Evolutionary conservation across 805 yeast species (phyloP).

Genomic region (Huiozyma sinensis): DNA sequence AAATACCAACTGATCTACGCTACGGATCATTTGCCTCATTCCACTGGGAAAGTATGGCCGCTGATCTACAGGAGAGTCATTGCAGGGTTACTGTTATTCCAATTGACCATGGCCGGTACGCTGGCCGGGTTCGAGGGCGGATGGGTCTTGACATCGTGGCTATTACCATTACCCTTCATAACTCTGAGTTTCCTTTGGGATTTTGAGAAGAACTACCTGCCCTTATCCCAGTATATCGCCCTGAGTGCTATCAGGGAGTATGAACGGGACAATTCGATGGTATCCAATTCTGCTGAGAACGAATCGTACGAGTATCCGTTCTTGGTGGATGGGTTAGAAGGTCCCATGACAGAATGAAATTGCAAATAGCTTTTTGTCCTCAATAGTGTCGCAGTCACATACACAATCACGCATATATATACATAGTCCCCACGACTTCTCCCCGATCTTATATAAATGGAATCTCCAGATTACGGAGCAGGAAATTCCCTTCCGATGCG

Average conservation of each 20-base stretch:
- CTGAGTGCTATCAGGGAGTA: constrained; percentile 60
- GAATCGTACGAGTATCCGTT: constrained; percentile 70
- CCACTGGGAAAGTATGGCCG: constrained; percentile 96
- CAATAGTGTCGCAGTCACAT: not conserved
- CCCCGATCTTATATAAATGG: not conserved
- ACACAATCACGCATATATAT: not conserved
- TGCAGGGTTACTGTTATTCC: constrained; percentile 73
- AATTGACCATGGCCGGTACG: constrained; percentile 87
- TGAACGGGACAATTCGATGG: constrained; percentile 24
- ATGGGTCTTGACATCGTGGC: constrained; percentile 55
- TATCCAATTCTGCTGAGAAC: constrained; percentile 17
- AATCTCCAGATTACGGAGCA: not conserved
- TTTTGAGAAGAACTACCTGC: constrained; percentile 71
- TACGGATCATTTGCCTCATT: constrained; percentile 90
- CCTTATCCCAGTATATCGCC: constrained; percentile 78
- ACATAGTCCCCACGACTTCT: not conserved
- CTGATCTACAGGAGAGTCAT: constrained; percentile 72
- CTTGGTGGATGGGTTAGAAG: constrained; percentile 59
- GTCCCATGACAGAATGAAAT: constrained; percentile 59
- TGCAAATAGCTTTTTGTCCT: not conserved
- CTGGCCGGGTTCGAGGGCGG: constrained; percentile 71
- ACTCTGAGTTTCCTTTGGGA: constrained; percentile 63
- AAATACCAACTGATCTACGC: constrained; percentile 86
- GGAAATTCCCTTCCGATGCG: not conserved
- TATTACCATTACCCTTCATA: constrained; percentile 67